Percentiles rank a stretch among this genome's conserved stretches.
These are phyloP conservation scores for Agaricus blazei DNA, from an alignment of 768 basidiomycete genomes.

Conservation along the genomic window DNA sequence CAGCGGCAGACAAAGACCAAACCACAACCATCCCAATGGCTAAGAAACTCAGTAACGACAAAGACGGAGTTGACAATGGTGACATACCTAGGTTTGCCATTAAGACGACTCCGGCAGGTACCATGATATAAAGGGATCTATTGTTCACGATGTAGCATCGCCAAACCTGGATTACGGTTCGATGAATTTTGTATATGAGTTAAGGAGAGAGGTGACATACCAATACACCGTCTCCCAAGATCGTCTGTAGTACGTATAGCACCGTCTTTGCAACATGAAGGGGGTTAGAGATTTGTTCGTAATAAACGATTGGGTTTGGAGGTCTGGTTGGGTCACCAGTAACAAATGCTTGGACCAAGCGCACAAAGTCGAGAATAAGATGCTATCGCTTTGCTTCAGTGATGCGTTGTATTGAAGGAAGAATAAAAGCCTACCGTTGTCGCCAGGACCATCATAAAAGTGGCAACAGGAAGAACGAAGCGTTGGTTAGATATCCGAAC, in stretches of 20 bases:
- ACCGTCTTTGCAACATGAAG: conserved; percentile 2
- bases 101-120: neutral
- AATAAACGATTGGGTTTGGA: neutral
- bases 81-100: neutral
- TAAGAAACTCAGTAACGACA: neutral
- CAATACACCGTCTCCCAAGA: conserved; percentile 1
- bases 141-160: conserved; percentile 2
- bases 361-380: neutral
- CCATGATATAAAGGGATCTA: neutral
- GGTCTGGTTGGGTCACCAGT: neutral
- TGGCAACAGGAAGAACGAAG: conserved; percentile 3
- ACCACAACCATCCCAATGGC: conserved; percentile 2
- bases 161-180: neutral
- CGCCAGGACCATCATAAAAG: conserved; percentile 1
- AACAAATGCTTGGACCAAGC: neutral
- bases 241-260: neutral
- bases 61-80: no score
- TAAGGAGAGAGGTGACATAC: neutral
- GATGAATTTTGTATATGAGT: neutral
- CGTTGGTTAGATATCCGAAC: conserved; percentile 1
- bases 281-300: neutral
- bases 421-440: neutral
- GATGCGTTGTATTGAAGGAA: neutral
- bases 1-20: neutral
- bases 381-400: neutral